Conservation (phyloP, 1,139 yeast genomes). For the Tardiomyces blankii region DNA sequence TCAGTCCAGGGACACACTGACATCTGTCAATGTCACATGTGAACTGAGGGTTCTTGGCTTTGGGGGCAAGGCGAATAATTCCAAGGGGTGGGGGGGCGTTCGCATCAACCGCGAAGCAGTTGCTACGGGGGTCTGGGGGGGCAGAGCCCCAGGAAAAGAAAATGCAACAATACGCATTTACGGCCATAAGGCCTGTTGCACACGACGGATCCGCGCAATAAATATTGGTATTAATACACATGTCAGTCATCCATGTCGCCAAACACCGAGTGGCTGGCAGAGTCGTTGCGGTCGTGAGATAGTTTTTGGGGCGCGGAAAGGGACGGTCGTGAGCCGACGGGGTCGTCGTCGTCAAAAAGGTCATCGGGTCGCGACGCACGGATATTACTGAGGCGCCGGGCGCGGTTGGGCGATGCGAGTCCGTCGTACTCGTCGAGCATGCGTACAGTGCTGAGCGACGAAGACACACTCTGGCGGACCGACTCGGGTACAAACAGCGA, state of each 20-base stretch:
- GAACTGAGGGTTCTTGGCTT: no score
- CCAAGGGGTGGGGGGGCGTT: no score
- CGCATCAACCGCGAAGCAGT: no score
- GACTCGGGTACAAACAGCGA: background rate
- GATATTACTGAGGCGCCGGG: background rate
- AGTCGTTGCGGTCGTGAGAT: conserved; percentile 1
- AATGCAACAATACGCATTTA: no score
- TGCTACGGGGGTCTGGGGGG: no score
- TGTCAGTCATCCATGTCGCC: background rate
- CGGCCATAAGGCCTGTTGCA: no score
- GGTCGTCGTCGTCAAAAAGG: background rate
- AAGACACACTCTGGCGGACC: background rate
- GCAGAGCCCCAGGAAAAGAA: no score
- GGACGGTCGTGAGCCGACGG: background rate
- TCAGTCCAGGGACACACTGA: no score
- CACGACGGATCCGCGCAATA: no score
- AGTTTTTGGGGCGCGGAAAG: background rate
- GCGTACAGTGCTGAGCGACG: background rate
- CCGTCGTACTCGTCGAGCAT: background rate
- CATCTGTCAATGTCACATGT: no score
- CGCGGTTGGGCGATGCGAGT: background rate
- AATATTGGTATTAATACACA: background rate
- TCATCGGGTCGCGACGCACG: background rate
- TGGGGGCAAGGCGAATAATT: no score
- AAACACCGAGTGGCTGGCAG: background rate